Evolutionary conservation across 345 rosid species (phyloP).

Genomic region (Hibiscus trionum): DNA sequence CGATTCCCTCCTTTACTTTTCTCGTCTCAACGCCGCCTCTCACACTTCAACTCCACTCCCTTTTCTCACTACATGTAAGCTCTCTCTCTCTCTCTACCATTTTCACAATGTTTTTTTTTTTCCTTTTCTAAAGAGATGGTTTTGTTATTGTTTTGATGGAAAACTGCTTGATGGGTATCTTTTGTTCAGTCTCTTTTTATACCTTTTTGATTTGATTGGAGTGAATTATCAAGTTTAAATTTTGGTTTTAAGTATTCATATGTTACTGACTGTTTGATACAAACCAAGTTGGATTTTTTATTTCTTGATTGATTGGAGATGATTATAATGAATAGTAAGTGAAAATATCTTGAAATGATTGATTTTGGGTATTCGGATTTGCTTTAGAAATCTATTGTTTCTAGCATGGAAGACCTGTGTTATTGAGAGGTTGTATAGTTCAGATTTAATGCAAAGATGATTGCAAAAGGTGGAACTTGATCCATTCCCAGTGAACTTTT

Average conservation of each 20-base stretch:
- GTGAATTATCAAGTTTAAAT: neutral
- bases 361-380: neutral
- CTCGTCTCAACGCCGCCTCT: neutral
- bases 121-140: neutral
- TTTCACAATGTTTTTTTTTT: neutral
- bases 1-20: constrained; percentile 1
- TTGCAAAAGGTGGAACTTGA: neutral
- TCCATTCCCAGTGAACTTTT: neutral
- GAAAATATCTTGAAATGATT: neutral
- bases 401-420: neutral
- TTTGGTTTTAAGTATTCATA: neutral
- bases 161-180: constrained; percentile 8
- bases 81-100: neutral
- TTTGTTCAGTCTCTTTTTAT: constrained; percentile 7
- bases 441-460: neutral
- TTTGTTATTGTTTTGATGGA: constrained; percentile 1
- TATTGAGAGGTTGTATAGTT: neutral
- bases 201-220: neutral
- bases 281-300: too few relatives aligned
- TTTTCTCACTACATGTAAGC: constrained; percentile 27
- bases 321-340: neutral
- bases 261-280: neutral
- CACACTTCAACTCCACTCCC: neutral
- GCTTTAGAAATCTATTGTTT: neutral
- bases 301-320: neutral